A percentile compares a stretch with the other conserved stretches of the same genome.
Conservation (phyloP, 495 filamentous ascomycete species). For the Penicillium canescens region DNA sequence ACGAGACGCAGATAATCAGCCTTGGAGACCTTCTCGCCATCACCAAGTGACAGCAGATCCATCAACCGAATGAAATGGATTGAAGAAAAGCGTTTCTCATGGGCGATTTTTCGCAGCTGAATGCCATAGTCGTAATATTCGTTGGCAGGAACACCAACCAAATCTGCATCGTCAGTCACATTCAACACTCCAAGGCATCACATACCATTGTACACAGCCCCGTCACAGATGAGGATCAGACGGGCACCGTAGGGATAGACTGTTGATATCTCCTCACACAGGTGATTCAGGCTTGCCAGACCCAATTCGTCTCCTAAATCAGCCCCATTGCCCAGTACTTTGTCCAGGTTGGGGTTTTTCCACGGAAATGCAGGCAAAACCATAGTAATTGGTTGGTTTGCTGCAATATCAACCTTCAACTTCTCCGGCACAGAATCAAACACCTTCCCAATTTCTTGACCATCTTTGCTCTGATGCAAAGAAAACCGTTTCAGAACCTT, state of each 20-base stretch:
- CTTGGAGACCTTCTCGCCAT: conserved; percentile 5
- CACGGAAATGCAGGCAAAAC: conserved; percentile 9
- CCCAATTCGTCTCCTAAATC: conserved; percentile 5
- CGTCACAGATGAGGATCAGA: conserved; percentile 9
- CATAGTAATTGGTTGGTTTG: conserved; percentile 5
- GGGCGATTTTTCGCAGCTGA: conserved; percentile 2
- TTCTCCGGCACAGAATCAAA: conserved; percentile 3
- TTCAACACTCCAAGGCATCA: not conserved
- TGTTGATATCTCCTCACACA: conserved; percentile 7
- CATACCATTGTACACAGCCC: conserved; percentile 9
- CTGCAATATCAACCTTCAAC: conserved; percentile 1
- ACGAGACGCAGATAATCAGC: conserved; percentile 5
- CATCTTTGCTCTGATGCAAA: conserved; percentile 2
- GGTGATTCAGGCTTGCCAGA: conserved; percentile 7
- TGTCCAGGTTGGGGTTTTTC: conserved; percentile 7
- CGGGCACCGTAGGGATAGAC: conserved; percentile 9
- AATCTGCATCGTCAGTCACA: conserved; percentile 1
- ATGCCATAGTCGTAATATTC: conserved; percentile 11
- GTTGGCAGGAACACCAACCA: conserved; percentile 5
- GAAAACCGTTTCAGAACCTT: not conserved
- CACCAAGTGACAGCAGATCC: not conserved
- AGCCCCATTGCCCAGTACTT: conserved; percentile 1
- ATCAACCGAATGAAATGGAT: conserved; percentile 4
- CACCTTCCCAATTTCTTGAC: conserved; percentile 3
- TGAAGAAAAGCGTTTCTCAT: not conserved